Evolutionary conservation across 2,329 filamentous ascomycete species (phyloP).

Genomic region (Dactylonectria macrodidyma): DNA sequence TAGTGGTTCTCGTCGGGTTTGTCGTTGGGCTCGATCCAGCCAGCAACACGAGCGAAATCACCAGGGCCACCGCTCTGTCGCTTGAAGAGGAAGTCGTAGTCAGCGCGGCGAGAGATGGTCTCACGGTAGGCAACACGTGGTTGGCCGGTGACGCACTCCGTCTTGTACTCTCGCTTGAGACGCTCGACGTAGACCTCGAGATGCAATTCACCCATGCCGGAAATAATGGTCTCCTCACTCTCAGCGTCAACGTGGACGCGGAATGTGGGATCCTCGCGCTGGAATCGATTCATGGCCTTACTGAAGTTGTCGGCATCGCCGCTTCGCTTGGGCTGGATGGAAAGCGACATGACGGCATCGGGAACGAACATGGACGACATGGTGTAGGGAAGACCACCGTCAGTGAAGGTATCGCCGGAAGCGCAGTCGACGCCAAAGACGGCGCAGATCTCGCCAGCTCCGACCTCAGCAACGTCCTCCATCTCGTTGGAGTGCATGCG

Average conservation of each 20-base stretch:
- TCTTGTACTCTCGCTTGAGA: slow-evolving; percentile 95
- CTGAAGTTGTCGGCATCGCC: slow-evolving; percentile 95
- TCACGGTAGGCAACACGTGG: slow-evolving; percentile 98
- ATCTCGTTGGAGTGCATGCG: slow-evolving; percentile 99
- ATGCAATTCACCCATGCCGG: slow-evolving; percentile 97
- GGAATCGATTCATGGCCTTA: slow-evolving; percentile 99
- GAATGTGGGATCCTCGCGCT: slow-evolving; percentile 98
- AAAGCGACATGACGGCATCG: slow-evolving; percentile 97
- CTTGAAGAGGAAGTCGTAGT: slow-evolving; percentile 94
- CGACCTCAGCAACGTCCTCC: slow-evolving; percentile 95
- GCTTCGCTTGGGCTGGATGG: slow-evolving; percentile 94
- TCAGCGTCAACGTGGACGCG: slow-evolving; percentile 92
- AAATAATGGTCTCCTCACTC: slow-evolving; percentile 97
- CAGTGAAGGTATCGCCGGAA: slow-evolving; percentile 97
- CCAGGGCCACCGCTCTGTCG: slow-evolving; percentile 96
- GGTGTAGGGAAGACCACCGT: slow-evolving; percentile 90
- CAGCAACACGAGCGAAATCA: slow-evolving; percentile 93
- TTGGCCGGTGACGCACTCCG: slow-evolving; percentile 95
- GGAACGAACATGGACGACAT: slow-evolving; percentile 99
- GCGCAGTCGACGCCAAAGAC: slow-evolving; percentile 99
- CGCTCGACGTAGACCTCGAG: slow-evolving; percentile 98
- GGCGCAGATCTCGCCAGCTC: slow-evolving; percentile 97
- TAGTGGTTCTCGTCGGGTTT: slow-evolving; percentile 83
- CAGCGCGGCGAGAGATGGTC: slow-evolving; percentile 84
- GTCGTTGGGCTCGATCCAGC: slow-evolving; percentile 90